These are phyloP conservation scores for Nidula niveotomentosa DNA, from an alignment of 1,284 basidiomycete species.

Conservation along the genomic window DNA sequence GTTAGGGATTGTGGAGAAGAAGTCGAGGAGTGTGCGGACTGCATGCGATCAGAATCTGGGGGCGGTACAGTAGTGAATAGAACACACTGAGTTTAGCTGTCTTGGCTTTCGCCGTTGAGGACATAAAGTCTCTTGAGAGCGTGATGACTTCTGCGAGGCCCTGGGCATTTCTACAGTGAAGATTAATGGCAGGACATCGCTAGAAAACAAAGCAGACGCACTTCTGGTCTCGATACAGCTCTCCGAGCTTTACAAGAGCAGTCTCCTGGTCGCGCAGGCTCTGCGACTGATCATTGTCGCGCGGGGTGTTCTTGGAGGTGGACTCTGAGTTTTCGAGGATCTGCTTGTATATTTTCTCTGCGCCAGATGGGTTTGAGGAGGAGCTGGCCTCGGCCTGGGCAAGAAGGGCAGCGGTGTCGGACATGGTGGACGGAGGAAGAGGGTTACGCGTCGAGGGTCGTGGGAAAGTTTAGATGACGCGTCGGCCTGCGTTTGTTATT, in stretches of 20 bases:
- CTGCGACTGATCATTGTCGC: slow-evolving; percentile 47
- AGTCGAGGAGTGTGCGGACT: slow-evolving; percentile 93
- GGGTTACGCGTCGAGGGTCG: slow-evolving; percentile 41
- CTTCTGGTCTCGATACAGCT: slow-evolving; percentile 87
- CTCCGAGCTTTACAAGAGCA: slow-evolving; percentile 86
- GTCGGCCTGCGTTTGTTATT: slow-evolving; percentile 14
- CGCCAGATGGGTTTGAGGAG: slow-evolving; percentile 48
- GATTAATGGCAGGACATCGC: not conserved
- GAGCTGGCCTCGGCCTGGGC: slow-evolving; percentile 53
- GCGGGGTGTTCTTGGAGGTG: slow-evolving; percentile 15
- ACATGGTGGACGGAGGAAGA: slow-evolving; percentile 3
- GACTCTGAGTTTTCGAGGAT: slow-evolving; percentile 53
- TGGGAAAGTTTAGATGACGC: slow-evolving; percentile 33
- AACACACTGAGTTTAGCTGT: slow-evolving; percentile 92
- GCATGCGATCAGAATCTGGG: slow-evolving; percentile 1
- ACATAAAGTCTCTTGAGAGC: slow-evolving; percentile 88
- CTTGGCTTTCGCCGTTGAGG: slow-evolving; percentile 96
- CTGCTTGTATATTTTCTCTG: slow-evolving; percentile 71
- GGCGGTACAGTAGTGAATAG: not conserved
- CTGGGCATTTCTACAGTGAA: slow-evolving; percentile 67
- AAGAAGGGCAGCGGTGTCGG: slow-evolving; percentile 42
- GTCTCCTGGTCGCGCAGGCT: slow-evolving; percentile 81
- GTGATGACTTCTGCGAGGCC: slow-evolving; percentile 89
- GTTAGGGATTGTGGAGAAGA: slow-evolving; percentile 79
- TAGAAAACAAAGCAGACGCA: slow-evolving; percentile 34